phyloP scores from a whole-genome alignment of 108 stramenopile genomes.

The Nannochloropsis granulata region DNA sequence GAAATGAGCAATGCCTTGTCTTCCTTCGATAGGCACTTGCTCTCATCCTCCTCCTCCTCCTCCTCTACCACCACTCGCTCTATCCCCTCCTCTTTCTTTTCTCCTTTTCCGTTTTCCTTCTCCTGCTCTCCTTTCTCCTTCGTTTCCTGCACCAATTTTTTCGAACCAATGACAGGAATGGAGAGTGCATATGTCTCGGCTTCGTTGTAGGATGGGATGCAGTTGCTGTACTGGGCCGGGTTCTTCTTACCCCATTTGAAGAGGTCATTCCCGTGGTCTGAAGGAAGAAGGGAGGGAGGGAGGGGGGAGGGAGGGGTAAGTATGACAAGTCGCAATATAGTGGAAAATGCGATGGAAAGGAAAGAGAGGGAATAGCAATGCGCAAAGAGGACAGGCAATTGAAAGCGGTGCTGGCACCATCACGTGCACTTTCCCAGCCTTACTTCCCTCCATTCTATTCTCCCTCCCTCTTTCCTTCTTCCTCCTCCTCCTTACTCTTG shows the following conservation, averaged over 20 bases:
- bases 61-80: neutral
- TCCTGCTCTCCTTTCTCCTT: neutral
- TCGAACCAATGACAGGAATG: neutral
- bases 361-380: neutral
- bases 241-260: neutral
- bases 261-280: neutral
- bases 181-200: neutral
- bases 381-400: neutral
- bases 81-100: neutral
- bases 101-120: neutral
- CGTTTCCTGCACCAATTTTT: neutral
- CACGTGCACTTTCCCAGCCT: neutral
- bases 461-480: neutral
- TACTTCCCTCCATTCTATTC: neutral
- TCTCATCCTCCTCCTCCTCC: neutral
- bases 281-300: neutral
- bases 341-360: neutral
- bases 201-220: neutral
- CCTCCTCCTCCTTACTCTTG: neutral
- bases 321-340: neutral
- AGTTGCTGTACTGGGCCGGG: neutral
- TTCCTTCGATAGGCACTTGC: neutral
- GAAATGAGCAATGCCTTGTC: neutral
- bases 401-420: neutral
- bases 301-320: neutral